Conservation (phyloP, 2,329 filamentous ascomycete species). For the Scedosporium aurantiacum region DNA sequence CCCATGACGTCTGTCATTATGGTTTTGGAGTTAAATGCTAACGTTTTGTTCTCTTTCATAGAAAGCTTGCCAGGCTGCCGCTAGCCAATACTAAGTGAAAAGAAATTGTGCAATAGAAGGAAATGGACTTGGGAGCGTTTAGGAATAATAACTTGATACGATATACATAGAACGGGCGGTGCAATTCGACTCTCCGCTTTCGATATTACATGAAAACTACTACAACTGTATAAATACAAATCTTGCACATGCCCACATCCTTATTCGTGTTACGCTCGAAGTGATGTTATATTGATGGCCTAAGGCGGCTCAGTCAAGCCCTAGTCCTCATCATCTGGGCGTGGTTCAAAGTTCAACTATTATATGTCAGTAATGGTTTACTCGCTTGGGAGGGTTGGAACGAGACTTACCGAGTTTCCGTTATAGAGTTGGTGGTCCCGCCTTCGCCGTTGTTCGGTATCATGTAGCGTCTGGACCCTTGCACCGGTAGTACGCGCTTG, state of each 20-base stretch:
- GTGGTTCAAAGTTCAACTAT: slow-evolving; percentile 59
- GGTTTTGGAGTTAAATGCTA: background rate
- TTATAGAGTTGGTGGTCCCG: slow-evolving; percentile 72
- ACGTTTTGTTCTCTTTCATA: slow-evolving; percentile 17
- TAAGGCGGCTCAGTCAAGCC: background rate
- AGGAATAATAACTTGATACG: slow-evolving; percentile 2
- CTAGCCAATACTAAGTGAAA: slow-evolving; percentile 51
- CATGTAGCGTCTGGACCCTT: slow-evolving; percentile 30
- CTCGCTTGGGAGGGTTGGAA: background rate
- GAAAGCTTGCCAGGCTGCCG: slow-evolving; percentile 76
- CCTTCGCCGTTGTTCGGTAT: slow-evolving; percentile 30
- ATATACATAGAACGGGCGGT: slow-evolving; percentile 4
- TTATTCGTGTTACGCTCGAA: slow-evolving; percentile 19
- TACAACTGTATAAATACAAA: slow-evolving; percentile 13
- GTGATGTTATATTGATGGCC: background rate
- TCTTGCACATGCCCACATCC: slow-evolving; percentile 9
- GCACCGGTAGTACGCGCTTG: slow-evolving; percentile 12
- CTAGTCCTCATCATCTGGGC: slow-evolving; percentile 44
- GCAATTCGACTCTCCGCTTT: slow-evolving; percentile 2
- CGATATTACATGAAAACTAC: slow-evolving; percentile 10
- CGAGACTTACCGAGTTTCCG: slow-evolving; percentile 66
- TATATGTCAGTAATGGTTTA: slow-evolving; percentile 15
- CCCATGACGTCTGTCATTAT: slow-evolving; percentile 9
- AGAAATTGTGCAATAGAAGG: background rate
- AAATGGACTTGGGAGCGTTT: background rate